Evolutionary conservation across 768 basidiomycete genomes (phyloP).

Genomic region (Mycena capillaripes): DNA sequence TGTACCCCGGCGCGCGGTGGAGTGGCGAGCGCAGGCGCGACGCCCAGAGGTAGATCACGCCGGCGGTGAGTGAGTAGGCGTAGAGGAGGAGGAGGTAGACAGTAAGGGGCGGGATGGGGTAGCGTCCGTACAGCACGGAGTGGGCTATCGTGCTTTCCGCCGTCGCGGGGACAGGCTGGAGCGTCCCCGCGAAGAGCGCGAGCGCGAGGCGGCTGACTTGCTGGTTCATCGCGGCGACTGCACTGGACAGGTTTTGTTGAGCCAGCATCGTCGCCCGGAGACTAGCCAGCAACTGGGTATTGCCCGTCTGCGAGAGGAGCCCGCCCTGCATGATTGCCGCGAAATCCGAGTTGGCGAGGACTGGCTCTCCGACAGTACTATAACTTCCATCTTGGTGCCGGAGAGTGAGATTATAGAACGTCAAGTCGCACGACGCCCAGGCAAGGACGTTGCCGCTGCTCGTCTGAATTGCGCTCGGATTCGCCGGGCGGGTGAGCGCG

Average conservation of each 20-base stretch:
- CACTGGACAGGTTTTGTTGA: slow-evolving; percentile 4
- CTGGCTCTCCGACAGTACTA: not conserved
- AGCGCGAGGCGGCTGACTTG: slow-evolving; percentile 25
- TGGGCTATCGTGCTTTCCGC: not conserved
- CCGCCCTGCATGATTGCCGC: slow-evolving; percentile 26
- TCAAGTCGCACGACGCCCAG: slow-evolving; percentile 26
- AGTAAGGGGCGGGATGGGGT: slow-evolving; percentile 31
- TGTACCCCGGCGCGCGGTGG: slow-evolving; percentile 14
- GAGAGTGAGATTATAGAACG: slow-evolving; percentile 29
- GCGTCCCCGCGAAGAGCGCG: slow-evolving; percentile 29
- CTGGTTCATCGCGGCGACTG: slow-evolving; percentile 25
- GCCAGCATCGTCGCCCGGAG: slow-evolving; percentile 29
- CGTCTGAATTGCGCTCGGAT: not conserved
- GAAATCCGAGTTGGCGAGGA: slow-evolving; percentile 11
- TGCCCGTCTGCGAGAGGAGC: slow-evolving; percentile 26
- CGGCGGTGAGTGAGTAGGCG: slow-evolving; percentile 30
- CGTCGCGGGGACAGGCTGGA: not conserved
- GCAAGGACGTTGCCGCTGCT: slow-evolving; percentile 17
- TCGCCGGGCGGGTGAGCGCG: not conserved
- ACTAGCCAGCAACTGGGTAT: slow-evolving; percentile 23
- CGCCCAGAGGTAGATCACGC: slow-evolving; percentile 28
- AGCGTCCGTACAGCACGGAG: slow-evolving; percentile 20
- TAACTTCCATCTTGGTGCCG: slow-evolving; percentile 13
- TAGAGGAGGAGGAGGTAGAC: slow-evolving; percentile 33
- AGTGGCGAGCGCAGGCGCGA: slow-evolving; percentile 25